These are phyloP conservation scores for Ceratocystiopsis brevicomis DNA, from an alignment of 2,329 filamentous ascomycete genomes.

Conservation along the genomic window DNA sequence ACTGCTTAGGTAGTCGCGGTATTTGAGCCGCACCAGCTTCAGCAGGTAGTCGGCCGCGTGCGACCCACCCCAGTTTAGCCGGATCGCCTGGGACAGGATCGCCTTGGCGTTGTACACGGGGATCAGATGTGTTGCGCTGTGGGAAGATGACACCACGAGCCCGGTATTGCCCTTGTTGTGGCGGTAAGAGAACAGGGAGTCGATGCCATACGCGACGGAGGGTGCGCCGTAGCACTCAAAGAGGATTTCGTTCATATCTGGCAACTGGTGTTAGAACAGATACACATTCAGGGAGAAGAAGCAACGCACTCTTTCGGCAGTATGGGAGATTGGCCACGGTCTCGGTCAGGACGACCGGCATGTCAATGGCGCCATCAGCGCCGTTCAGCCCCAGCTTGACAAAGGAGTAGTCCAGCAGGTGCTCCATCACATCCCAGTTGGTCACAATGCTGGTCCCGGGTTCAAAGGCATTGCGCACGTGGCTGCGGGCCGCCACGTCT, in stretches of 20 bases:
- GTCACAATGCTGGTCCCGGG: conserved; percentile 76
- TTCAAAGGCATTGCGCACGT: conserved; percentile 83
- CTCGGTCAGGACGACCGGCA: conserved; percentile 90
- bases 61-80: conserved; percentile 86
- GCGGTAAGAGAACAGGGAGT: conserved; percentile 87
- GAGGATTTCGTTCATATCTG: conserved; percentile 91
- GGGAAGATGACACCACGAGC: conserved; percentile 75
- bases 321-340: conserved; percentile 82
- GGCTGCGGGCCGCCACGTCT: conserved; percentile 79
- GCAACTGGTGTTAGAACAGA: not conserved
- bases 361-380: conserved; percentile 52
- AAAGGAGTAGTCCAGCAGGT: conserved; percentile 84
- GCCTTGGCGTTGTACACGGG: conserved; percentile 78
- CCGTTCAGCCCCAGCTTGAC: conserved; percentile 79
- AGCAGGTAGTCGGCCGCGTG: conserved; percentile 81
- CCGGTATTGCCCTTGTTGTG: conserved; percentile 81
- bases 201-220: conserved; percentile 81
- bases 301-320: conserved; percentile 57
- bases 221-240: conserved; percentile 92
- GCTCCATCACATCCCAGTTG: conserved; percentile 97
- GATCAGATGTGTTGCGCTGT: conserved; percentile 88
- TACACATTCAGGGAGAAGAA: not conserved
- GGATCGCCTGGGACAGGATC: conserved; percentile 64
- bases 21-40: conserved; percentile 79
- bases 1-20: conserved; percentile 48